A percentile compares a stretch with the other conserved stretches of the same genome.
Conservation (phyloP, 805 yeast genomes). For the Cyberlindnera galapagoensis region DNA sequence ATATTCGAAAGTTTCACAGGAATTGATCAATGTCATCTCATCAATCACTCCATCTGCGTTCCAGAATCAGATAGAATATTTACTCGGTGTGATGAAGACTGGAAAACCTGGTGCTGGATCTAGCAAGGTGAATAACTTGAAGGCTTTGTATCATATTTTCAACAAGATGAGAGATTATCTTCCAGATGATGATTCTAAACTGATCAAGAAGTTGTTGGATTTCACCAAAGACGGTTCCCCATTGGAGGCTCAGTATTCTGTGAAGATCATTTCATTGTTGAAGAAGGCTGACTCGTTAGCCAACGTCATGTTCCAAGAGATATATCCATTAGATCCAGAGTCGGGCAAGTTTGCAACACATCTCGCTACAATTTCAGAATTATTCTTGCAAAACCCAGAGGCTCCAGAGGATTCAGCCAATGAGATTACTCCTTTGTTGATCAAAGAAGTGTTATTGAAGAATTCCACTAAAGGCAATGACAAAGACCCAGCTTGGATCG, state of each 20-base stretch:
- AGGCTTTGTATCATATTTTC: conserved; percentile 54
- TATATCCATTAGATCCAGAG: conserved; percentile 45
- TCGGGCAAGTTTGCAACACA: conserved; percentile 42
- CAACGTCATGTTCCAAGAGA: conserved; percentile 31
- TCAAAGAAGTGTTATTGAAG: conserved; percentile 53
- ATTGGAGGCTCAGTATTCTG: conserved; percentile 56
- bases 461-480: conserved; percentile 36
- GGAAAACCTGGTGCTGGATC: conserved; percentile 20
- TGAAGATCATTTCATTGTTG: conserved; percentile 48
- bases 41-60: conserved; percentile 55
- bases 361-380: conserved; percentile 53
- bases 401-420: conserved; percentile 46
- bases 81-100: conserved; percentile 35
- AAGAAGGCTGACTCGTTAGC: conserved; percentile 35
- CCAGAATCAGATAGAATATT: conserved; percentile 47
- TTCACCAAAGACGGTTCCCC: conserved; percentile 50
- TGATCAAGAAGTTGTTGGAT: conserved; percentile 37
- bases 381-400: conserved; percentile 42
- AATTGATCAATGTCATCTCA: conserved; percentile 54
- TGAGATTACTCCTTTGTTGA: conserved; percentile 52
- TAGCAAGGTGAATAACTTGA: conserved; percentile 33
- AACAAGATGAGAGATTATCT: conserved; percentile 42
- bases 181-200: conserved; percentile 34
- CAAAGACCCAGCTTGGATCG: conserved; percentile 39
- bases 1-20: conserved; percentile 37